Evolutionary conservation across 2,329 filamentous ascomycete genomes (phyloP), one percentile per base, ranked within the genome.

Genomic region (Dendryphion nanum): DNA sequence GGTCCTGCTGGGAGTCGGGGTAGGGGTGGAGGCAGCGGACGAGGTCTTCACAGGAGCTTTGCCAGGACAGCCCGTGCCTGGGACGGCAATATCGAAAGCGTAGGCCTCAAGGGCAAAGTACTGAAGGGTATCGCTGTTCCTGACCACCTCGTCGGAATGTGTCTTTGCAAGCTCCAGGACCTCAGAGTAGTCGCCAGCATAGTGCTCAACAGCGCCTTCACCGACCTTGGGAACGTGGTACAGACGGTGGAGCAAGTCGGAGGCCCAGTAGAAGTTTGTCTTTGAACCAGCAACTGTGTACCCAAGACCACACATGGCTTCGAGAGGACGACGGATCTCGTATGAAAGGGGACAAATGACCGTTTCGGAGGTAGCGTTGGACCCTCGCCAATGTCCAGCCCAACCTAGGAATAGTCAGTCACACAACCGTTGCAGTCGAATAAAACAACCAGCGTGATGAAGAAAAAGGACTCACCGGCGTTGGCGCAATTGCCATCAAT

Each of bases 51-150:
- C 33, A 30, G 43, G 40, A 39, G 45, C 54, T 6, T 48, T 67
- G 3, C 81, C 81, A 0, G 75, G 59, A 57, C 82, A 86, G 0
- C 82, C 82, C 18, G 75, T 70, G 0, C 82, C 81, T 0, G 82
- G 82, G 4, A 78, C 68, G 6, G 78, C 78, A 50, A 86, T 72
- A 42, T 86, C 82, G 46, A 75, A 79, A 0, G 81, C 82, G 59
- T 82, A 86, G 1, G 72, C 79, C 41, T 85, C 81, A 5, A 84
- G 73, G 4, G 83, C 82, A 57, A 87, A 86, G 61, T 82, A 83
- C 63, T 84, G 79, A 29, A 86, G 68, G 0, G 76, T 73, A 45
- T 84, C 75, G 20, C 76, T 81, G 63, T 86, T 82, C 18, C 73
- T 67, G 3, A 69, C 75, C 4, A 74, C 65, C 3, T 74, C 68